A percentile compares a stretch with the other conserved stretches of the same genome.
Evolutionary conservation across 331 rosid genomes (phyloP).

Genomic region (Pyracantha coccinea): DNA sequence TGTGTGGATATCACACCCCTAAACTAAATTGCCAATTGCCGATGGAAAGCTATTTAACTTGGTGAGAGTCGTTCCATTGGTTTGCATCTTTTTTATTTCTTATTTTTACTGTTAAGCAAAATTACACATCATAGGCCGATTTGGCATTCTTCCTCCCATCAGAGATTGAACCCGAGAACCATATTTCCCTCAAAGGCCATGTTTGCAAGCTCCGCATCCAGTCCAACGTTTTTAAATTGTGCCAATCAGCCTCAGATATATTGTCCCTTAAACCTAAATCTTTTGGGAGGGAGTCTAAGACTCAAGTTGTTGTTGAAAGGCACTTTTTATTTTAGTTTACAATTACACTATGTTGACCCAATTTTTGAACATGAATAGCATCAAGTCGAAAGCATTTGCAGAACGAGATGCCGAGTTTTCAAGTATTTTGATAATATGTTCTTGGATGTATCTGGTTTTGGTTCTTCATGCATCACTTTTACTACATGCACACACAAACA

Average conservation of each 20-base stretch:
- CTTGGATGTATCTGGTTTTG: background rate
- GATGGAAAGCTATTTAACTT: no score
- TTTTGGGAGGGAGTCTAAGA: no score
- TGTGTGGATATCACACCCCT: background rate
- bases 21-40: no score
- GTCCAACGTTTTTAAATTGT: no score
- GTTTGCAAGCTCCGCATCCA: no score
- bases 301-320: no score
- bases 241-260: no score
- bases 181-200: no score
- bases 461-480: background rate
- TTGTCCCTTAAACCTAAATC: no score
- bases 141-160: background rate
- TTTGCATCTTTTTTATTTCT: background rate
- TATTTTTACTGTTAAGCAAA: background rate
- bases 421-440: background rate
- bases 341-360: background rate
- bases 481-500: background rate
- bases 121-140: background rate
- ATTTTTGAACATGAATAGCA: background rate
- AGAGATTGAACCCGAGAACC: no score
- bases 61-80: background rate
- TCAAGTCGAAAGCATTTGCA: background rate
- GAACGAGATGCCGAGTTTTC: background rate
- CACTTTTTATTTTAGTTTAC: no score